Base-by-base conservation (phyloP, 768 basidiomycete genomes). In the Russula brevipes region DNA sequence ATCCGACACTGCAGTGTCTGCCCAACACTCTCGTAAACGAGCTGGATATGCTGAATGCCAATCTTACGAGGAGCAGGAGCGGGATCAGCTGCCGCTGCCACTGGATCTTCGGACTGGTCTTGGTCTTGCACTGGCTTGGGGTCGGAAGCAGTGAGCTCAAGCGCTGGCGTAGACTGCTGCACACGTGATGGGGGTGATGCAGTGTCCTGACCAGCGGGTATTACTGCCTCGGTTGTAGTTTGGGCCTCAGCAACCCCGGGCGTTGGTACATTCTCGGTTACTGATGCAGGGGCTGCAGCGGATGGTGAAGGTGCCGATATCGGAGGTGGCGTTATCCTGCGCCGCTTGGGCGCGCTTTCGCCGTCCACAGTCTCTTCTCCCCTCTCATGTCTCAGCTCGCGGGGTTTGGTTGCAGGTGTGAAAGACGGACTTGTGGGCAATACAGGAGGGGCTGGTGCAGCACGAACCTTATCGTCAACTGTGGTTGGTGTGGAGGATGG, bases 1-100 rank as follows among this genome's bases (percentile, higher is more conserved):
- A 66, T 66, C 45, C 65, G 61, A 36, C 65, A 66, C 50, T 44
- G 61, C 19, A 66, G 39, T 11, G 30, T 54, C 51, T 59, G 16
- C 10, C 49, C 65, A 19, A 30, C 41, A 1, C 47, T 52, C 52
- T 66, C 61, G 11, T 66, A 66, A 4, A 38, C 65, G 9, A 64
- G 62, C 19, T 63, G 56, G 24, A 66, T 66, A 16, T 66, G 65
- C 33, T 59, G 57, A 17, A 54, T 64, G n/a, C 65, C 57, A 12
- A 66, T 64, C 57, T 64, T 58, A 17, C 57, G 58, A 30, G 44
- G 45, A 36, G 39, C 14, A 12, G 19, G 6, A 35, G 31, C 10
- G 38, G 4, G 31, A 36, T 35, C 38, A 3, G 31, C 46, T 5
- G 2, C 8, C 4, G 52, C 19, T 36, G 36, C 9, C 39, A 17